Evolutionary conservation across 352 stramenopile species (phyloP).

Genomic region (Hyaloperonospora arabidopsidis): DNA sequence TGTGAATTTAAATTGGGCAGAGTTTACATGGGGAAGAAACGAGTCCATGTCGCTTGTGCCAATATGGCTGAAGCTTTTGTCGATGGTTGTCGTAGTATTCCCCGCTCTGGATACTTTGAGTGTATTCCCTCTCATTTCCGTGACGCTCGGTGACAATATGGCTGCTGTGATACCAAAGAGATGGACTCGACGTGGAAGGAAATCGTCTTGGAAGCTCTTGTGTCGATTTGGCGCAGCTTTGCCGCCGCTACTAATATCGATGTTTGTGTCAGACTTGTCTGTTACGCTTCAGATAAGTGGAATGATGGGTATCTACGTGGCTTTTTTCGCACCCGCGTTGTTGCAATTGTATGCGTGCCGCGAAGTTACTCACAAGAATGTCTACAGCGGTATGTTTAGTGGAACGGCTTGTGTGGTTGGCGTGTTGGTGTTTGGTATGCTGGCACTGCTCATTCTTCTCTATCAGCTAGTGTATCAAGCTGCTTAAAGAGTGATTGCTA

Average conservation of each 20-base stretch:
- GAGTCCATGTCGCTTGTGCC: conserved; percentile 36
- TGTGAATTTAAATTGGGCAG: conserved; percentile 89
- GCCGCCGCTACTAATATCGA: conserved; percentile 67
- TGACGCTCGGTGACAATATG: conserved; percentile 89
- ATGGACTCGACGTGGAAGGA: conserved; percentile 32
- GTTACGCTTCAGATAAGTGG: conserved; percentile 84
- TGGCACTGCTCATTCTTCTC: conserved; percentile 53
- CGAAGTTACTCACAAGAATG: conserved; percentile 38
- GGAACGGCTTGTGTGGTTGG: conserved; percentile 41
- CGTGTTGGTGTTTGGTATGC: conserved; percentile 55
- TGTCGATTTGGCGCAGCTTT: conserved; percentile 73
- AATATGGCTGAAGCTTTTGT: conserved; percentile 53
- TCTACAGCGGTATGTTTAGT: conserved; percentile 69
- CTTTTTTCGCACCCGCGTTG: conserved; percentile 70
- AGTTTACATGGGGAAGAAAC: conserved; percentile 80
- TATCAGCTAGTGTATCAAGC: conserved; percentile 55
- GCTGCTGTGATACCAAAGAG: conserved; percentile 42
- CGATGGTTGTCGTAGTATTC: conserved; percentile 83
- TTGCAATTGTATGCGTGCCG: conserved; percentile 49
- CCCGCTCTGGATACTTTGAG: conserved; percentile 85
- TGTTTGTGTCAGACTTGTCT: conserved; percentile 79
- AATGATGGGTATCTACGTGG: conserved; percentile 70
- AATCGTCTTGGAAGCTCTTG: conserved; percentile 55
- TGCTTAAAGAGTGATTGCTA: conserved; percentile 1
- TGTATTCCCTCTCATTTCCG: conserved; percentile 88